These are phyloP conservation scores for Phytophthora sp. DNA, from an alignment of 352 stramenopile genomes.

Conservation along the genomic window DNA sequence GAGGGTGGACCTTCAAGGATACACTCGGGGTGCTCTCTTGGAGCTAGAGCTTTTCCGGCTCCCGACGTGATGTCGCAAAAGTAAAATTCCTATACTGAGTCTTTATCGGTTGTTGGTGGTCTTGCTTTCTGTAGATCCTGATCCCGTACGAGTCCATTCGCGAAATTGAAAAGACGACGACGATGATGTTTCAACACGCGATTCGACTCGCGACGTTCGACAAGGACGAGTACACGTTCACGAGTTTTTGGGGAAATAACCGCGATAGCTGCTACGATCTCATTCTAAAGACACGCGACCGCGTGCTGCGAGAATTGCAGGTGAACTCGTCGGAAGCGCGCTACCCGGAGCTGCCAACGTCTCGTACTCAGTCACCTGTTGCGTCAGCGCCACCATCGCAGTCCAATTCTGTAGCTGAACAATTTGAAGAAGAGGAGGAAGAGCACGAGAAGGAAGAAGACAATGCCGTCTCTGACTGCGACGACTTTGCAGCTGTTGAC, in stretches of 20 bases:
- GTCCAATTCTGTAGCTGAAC: neutral
- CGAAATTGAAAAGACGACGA: constrained; percentile 82
- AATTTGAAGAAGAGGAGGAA: constrained; percentile 23
- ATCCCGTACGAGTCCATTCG: constrained; percentile 88
- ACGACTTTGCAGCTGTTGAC: constrained; percentile 2
- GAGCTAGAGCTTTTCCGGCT: constrained; percentile 26
- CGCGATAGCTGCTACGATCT: constrained; percentile 82
- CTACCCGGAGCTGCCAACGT: constrained; percentile 20
- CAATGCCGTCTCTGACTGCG: neutral
- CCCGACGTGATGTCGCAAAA: constrained; percentile 31
- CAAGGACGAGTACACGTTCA: constrained; percentile 87
- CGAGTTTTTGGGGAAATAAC: constrained; percentile 86
- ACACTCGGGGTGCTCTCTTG: constrained; percentile 32
- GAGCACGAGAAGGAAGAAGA: constrained; percentile 13
- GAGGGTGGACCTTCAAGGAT: constrained; percentile 39
- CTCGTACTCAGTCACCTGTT: constrained; percentile 16
- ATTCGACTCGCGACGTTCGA: constrained; percentile 71
- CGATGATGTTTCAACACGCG: constrained; percentile 80
- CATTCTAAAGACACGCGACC: constrained; percentile 69
- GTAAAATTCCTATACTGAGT: constrained; percentile 17
- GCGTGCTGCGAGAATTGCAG: constrained; percentile 45
- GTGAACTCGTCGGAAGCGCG: constrained; percentile 19
- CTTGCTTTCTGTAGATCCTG: constrained; percentile 54
- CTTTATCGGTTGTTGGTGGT: constrained; percentile 16
- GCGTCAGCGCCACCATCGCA: constrained; percentile 8